Evolutionary conservation across 2,329 filamentous ascomycete species (phyloP).

Genomic region (Phoma sp.): DNA sequence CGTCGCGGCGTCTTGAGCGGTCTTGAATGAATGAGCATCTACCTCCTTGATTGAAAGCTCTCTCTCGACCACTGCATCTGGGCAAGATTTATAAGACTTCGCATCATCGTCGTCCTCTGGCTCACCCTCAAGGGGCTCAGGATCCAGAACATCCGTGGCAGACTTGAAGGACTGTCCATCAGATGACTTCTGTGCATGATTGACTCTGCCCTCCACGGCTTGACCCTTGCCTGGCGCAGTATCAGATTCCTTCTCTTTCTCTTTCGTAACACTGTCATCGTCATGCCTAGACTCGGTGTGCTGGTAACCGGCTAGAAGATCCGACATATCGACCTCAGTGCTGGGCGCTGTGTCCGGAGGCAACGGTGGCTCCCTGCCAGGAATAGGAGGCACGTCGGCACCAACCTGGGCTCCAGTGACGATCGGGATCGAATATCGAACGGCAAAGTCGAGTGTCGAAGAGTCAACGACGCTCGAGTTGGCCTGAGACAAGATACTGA

Average conservation of each 20-base stretch:
- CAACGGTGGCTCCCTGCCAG: conserved; percentile 10
- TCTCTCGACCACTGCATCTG: conserved; percentile 18
- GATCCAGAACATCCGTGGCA: conserved; percentile 33
- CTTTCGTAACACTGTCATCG: conserved; percentile 21
- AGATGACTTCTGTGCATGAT: conserved; percentile 39
- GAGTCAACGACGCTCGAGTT: conserved; percentile 39
- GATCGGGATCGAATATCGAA: conserved; percentile 40
- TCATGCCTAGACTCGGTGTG: conserved; percentile 36
- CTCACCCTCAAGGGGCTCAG: neutral
- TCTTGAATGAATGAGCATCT: conserved; percentile 35
- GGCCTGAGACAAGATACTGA: conserved; percentile 37
- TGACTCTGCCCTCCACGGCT: conserved; percentile 22
- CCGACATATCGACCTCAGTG: conserved; percentile 44
- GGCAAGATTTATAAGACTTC: conserved; percentile 25
- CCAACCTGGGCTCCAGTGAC: conserved; percentile 22
- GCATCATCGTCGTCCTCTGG: conserved; percentile 10
- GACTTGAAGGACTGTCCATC: conserved; percentile 47
- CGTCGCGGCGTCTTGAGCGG: conserved; percentile 26
- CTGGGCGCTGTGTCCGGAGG: conserved; percentile 21
- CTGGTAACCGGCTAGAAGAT: conserved; percentile 42
- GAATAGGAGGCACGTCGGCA: conserved; percentile 11
- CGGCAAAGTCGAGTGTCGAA: conserved; percentile 42
- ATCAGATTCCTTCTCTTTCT: conserved; percentile 14
- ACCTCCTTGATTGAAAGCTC: conserved; percentile 25
- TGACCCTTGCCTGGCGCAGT: neutral